Evolutionary conservation across 345 rosid species (phyloP), one percentile per base, ranked within the genome.

Genomic region (Melaleuca alternifolia): DNA sequence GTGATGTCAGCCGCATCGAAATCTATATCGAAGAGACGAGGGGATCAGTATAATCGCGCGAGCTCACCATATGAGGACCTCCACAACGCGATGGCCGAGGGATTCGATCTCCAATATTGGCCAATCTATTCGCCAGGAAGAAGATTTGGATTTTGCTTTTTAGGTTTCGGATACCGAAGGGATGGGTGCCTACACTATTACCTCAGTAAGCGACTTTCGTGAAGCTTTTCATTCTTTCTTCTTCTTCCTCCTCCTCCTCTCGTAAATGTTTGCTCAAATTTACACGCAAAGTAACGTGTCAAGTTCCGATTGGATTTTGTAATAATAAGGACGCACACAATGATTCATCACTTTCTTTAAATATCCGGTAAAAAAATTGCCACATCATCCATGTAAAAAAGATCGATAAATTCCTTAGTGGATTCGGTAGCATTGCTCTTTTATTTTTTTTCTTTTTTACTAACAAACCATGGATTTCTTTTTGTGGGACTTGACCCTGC

Each of bases 181-280:
- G 0, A 0, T 5, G 15, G 77, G 77, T 65, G 77, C 46, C 3
- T 0, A 30, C 0, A 0, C 0, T 0, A 30, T 65, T 1, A 16
- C 6, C 0, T 11, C 0, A 33, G 24, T 33, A 65, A 65, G 77
- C 46, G 46, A 65, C 77, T 65, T 65, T 46, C 0, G 44, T 30
- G 4, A 0, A 7, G 44, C 37, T 65, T 65, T 65, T 4, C 77
- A 4, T 65, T 0, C 52, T 51, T 14, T 51, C 16, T 51, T 8
- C 16, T 0, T 54, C 46, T 18, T 53, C 56, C 10, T 20, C 56
- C 46, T 33, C 77, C 6, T 21, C 59, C 8, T 7, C 33, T 33
- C 77, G 7, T 8, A 16, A 14, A 33, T 65, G 77, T 46, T 3
- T 0, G 12, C 6, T 33, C 77, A 65, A 65, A 2, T 65, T 65